A percentile compares a stretch with the other conserved stretches of the same genome.
These are phyloP conservation scores for Cladorrhinum sp. DNA, from an alignment of 2,329 filamentous ascomycete genomes.

Conservation along the genomic window DNA sequence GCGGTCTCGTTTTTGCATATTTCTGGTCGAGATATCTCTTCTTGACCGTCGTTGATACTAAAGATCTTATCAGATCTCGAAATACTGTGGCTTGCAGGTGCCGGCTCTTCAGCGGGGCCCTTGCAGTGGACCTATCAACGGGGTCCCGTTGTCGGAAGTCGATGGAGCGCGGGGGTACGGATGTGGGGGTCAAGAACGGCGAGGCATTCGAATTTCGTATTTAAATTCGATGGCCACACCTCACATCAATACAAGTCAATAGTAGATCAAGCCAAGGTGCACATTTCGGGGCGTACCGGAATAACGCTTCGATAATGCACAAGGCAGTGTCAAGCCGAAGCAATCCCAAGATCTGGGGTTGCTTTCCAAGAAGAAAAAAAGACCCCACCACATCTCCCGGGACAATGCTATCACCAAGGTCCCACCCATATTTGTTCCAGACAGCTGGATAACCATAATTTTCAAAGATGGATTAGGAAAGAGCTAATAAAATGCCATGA, in stretches of 20 bases:
- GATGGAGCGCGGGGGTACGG: neutral
- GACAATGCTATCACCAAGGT: neutral
- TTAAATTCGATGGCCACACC: neutral
- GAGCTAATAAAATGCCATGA: neutral
- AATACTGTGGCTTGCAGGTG: neutral
- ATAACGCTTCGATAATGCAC: neutral
- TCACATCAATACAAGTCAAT: no score
- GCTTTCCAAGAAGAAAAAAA: neutral
- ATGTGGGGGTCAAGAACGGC: neutral
- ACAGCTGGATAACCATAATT: neutral
- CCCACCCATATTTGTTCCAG: neutral
- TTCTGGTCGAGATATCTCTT: neutral
- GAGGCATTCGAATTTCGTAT: neutral
- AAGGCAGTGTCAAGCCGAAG: conserved; percentile 2
- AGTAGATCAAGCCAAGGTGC: neutral
- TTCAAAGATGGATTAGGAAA: neutral
- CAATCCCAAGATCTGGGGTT: conserved; percentile 2
- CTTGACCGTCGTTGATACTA: neutral
- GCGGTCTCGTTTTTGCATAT: no score
- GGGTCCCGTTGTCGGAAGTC: neutral
- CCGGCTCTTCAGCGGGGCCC: neutral
- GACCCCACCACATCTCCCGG: neutral
- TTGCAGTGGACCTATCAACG: neutral
- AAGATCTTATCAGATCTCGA: neutral
- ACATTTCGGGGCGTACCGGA: conserved; percentile 11